phyloP scores from a whole-genome alignment of 495 filamentous ascomycete genomes.

The Daldinia childiae region DNA sequence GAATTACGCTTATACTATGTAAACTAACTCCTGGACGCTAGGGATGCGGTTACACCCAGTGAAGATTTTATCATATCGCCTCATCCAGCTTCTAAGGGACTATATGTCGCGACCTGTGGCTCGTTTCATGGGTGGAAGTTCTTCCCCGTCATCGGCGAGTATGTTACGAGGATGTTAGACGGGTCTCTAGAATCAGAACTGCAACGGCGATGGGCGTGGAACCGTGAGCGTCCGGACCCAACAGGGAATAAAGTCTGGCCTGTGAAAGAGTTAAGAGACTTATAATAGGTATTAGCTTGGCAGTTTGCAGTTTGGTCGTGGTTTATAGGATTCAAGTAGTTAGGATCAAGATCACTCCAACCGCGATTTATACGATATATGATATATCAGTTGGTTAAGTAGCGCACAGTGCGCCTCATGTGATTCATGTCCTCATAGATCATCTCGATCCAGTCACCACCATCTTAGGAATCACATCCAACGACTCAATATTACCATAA shows the following conservation, averaged over 20 bases:
- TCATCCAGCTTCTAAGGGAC: slow-evolving; percentile 59
- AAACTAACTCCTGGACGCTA: slow-evolving; percentile 7
- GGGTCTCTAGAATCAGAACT: slow-evolving; percentile 56
- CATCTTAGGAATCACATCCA: too few relatives aligned
- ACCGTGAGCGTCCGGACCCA: slow-evolving; percentile 45
- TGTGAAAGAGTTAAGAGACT: slow-evolving; percentile 29
- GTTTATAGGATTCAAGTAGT: too few relatives aligned
- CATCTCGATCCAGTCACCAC: too few relatives aligned
- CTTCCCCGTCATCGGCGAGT: slow-evolving; percentile 67
- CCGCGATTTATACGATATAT: too few relatives aligned
- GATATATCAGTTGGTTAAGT: too few relatives aligned
- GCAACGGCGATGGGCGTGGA: slow-evolving; percentile 64
- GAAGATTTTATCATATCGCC: slow-evolving; percentile 67
- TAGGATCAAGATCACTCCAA: too few relatives aligned
- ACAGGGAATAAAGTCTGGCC: slow-evolving; percentile 36
- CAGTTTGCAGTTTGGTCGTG: too few relatives aligned
- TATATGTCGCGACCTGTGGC: slow-evolving; percentile 58
- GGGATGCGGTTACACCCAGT: slow-evolving; percentile 54
- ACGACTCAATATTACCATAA: too few relatives aligned
- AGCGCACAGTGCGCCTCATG: too few relatives aligned
- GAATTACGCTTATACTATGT: not conserved
- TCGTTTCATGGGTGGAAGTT: slow-evolving; percentile 69
- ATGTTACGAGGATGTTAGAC: slow-evolving; percentile 65
- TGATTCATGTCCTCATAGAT: too few relatives aligned
- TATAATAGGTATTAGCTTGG: too few relatives aligned